phyloP scores from a whole-genome alignment of 1,284 basidiomycete genomes.

The Rhodofomes roseus region DNA sequence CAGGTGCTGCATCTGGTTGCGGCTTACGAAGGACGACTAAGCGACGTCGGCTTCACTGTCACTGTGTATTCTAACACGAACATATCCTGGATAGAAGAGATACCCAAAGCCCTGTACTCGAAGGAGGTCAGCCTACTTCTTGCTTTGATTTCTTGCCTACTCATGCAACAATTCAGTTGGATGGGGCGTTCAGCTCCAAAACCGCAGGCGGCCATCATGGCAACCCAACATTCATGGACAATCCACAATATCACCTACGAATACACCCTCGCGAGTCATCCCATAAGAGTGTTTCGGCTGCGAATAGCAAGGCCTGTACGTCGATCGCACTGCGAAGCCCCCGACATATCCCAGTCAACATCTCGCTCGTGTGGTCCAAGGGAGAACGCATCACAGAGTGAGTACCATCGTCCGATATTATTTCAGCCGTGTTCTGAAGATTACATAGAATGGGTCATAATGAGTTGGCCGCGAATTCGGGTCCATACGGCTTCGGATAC shows the following conservation, averaged over 20 bases:
- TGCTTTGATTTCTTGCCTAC: not conserved
- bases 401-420: constrained; percentile 21
- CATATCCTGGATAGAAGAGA: constrained; percentile 48
- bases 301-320: constrained; percentile 37
- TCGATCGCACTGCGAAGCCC: constrained; percentile 54
- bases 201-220: constrained; percentile 84
- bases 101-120: constrained; percentile 37
- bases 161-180: constrained; percentile 40
- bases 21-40: constrained; percentile 60
- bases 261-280: constrained; percentile 35
- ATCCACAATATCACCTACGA: constrained; percentile 82
- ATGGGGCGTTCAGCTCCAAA: constrained; percentile 62
- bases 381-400: constrained; percentile 75
- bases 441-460: constrained; percentile 50
- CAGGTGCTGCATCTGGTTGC: constrained; percentile 52
- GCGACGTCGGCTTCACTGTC: constrained; percentile 62
- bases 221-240: constrained; percentile 80
- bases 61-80: constrained; percentile 47
- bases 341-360: constrained; percentile 72
- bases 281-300: not conserved
- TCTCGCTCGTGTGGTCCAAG: constrained; percentile 72
- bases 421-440: not conserved
- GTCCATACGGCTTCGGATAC: constrained; percentile 80
- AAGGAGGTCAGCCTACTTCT: constrained; percentile 33
- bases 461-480: constrained; percentile 71